phyloP scores from a whole-genome alignment of 1,139 yeast species.

The Pichia sp. region DNA sequence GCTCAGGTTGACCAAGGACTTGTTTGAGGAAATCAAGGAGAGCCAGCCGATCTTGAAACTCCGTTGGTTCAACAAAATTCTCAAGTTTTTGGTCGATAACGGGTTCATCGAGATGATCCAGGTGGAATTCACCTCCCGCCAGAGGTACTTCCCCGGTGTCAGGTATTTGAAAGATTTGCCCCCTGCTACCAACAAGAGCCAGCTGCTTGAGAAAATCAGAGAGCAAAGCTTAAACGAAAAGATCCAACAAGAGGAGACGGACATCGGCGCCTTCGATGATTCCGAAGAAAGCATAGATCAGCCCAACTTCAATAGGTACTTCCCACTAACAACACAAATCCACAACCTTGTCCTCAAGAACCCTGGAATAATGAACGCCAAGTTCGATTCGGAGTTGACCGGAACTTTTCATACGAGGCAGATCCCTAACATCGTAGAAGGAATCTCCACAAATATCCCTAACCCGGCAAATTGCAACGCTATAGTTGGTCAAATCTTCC shows the following conservation, averaged over 20 bases:
- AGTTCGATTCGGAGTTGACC: conserved; percentile 44
- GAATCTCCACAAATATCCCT: conserved; percentile 11
- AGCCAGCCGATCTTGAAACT: conserved; percentile 23
- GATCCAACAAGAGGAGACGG: conserved; percentile 4
- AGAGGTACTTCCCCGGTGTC: conserved; percentile 25
- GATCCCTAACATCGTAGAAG: conserved; percentile 15
- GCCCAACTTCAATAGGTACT: conserved; percentile 38
- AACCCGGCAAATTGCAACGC: conserved; percentile 11
- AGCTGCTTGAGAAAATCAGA: conserved; percentile 16
- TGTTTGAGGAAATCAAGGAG: conserved; percentile 61
- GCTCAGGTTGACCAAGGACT: conserved; percentile 49
- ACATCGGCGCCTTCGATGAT: conserved; percentile 27
- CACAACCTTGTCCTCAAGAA: conserved; percentile 41
- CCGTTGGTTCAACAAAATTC: conserved; percentile 17
- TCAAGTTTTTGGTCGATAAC: conserved; percentile 15
- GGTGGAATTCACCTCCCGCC: conserved; percentile 26
- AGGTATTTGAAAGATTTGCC: conserved; percentile 30
- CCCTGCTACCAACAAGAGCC: conserved; percentile 30
- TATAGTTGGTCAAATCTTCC: conserved; percentile 62
- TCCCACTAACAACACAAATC: conserved; percentile 62
- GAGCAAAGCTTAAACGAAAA: conserved; percentile 6
- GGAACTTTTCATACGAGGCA: conserved; percentile 36
- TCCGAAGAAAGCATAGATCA: conserved; percentile 34
- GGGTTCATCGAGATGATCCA: conserved; percentile 23
- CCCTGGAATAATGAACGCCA: conserved; percentile 57